Percentiles rank a stretch among this genome's conserved stretches.
Conservation (phyloP, 495 filamentous ascomycete species). For the Sordaria brevicollis region DNA sequence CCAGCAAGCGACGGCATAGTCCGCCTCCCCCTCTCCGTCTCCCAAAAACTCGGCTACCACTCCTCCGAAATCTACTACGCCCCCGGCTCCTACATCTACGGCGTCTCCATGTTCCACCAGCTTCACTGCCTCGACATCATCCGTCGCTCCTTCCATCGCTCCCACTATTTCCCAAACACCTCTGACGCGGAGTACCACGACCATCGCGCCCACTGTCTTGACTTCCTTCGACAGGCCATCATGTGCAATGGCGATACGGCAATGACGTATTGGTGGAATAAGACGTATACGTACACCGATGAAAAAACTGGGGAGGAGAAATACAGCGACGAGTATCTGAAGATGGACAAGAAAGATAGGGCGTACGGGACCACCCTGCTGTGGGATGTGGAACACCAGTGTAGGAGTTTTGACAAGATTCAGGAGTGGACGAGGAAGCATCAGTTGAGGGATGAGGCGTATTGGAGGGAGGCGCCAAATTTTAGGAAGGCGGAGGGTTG, state of each 20-base stretch:
- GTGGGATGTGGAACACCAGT: not conserved
- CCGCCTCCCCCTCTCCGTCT: not conserved
- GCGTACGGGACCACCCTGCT: not conserved
- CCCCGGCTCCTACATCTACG: not conserved
- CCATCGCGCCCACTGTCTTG: not conserved
- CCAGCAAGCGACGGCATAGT: not conserved
- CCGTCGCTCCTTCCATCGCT: not conserved
- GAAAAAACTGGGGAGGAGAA: not conserved
- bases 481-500: not conserved
- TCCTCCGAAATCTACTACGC: not conserved
- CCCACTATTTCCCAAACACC: not conserved
- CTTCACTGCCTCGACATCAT: conserved; percentile 12
- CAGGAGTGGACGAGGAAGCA: not conserved
- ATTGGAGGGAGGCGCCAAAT: not conserved
- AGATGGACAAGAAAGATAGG: not conserved
- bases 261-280: not conserved
- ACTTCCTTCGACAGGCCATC: not conserved
- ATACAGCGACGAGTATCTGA: not conserved
- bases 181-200: not conserved
- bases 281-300: not conserved
- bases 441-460: not conserved
- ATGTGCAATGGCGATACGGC: not conserved
- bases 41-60: not conserved
- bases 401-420: not conserved
- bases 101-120: conserved; percentile 16